Conservation (phyloP, 805 yeast genomes). For the Phaffomyces antillensis region DNA sequence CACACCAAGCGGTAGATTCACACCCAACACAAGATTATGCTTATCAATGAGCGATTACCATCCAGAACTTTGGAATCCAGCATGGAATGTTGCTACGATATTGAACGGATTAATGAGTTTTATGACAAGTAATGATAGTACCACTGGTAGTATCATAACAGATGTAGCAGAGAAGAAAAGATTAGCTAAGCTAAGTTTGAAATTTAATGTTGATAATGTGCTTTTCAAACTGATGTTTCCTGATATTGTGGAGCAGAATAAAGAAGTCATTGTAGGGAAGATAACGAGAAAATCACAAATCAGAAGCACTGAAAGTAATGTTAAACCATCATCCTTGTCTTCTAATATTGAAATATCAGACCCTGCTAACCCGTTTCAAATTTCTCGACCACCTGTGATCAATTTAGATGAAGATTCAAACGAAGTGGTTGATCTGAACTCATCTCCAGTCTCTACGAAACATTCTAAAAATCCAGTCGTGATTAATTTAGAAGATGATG, state of each 20-base stretch:
- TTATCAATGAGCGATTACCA: conserved; percentile 87
- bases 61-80: conserved; percentile 93
- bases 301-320: background rate
- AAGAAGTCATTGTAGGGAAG: background rate
- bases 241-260: conserved; percentile 7
- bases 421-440: background rate
- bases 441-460: too few relatives aligned
- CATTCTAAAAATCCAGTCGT: background rate
- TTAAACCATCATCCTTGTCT: background rate
- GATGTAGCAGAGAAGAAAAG: conserved; percentile 44
- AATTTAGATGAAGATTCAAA: background rate
- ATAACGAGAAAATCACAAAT: conserved; percentile 1
- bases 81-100: conserved; percentile 88
- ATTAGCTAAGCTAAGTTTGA: conserved; percentile 49
- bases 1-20: conserved; percentile 85
- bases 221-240: conserved; percentile 58
- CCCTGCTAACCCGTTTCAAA: background rate
- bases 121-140: conserved; percentile 80
- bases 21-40: conserved; percentile 69
- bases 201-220: conserved; percentile 10
- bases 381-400: background rate
- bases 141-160: conserved; percentile 70
- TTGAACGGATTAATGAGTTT: conserved; percentile 80
- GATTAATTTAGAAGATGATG: background rate
- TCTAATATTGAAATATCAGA: background rate